A percentile compares a stretch with the other conserved stretches of the same genome.
Evolutionary conservation across 371 early-diverging fungal genomes (phyloP).

Genomic region (Mycotypha africana): DNA sequence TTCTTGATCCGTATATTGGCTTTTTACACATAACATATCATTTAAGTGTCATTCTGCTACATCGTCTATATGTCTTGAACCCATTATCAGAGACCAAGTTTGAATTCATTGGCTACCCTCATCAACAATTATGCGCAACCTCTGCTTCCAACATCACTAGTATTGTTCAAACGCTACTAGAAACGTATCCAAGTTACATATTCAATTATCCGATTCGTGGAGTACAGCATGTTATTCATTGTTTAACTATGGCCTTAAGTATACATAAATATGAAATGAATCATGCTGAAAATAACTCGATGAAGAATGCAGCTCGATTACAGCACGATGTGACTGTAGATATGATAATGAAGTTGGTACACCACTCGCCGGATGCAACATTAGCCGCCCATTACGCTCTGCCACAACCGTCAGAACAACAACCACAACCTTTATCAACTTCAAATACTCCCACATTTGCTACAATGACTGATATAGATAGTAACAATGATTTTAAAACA

Average conservation of each 20-base stretch:
- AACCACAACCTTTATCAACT: too few relatives aligned
- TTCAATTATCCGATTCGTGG: constrained; percentile 34
- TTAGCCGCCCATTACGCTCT: too few relatives aligned
- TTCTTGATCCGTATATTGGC: constrained; percentile 32
- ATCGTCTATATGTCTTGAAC: constrained; percentile 62
- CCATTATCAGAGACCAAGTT: constrained; percentile 20
- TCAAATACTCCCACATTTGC: too few relatives aligned
- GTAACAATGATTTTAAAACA: too few relatives aligned
- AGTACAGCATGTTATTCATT: constrained; percentile 39
- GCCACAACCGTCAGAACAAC: too few relatives aligned
- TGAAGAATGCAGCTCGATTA: constrained; percentile 15
- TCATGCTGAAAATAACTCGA: constrained; percentile 3
- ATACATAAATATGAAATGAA: constrained; percentile 33
- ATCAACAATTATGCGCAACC: constrained; percentile 27
- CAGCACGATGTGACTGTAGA: constrained; percentile 20
- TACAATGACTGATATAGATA: too few relatives aligned
- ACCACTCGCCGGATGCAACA: too few relatives aligned
- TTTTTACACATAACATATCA: constrained; percentile 77
- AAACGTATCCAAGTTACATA: constrained; percentile 14
- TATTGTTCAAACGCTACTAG: constrained; percentile 29
- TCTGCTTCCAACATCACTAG: constrained; percentile 41
- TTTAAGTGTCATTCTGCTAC: constrained; percentile 71
- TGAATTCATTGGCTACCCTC: constrained; percentile 24
- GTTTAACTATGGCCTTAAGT: constrained; percentile 29
- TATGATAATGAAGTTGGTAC: constrained; percentile 24